Evolutionary conservation across 2,329 filamentous ascomycete genomes (phyloP).

Genomic region (Arachnomyces sp.): DNA sequence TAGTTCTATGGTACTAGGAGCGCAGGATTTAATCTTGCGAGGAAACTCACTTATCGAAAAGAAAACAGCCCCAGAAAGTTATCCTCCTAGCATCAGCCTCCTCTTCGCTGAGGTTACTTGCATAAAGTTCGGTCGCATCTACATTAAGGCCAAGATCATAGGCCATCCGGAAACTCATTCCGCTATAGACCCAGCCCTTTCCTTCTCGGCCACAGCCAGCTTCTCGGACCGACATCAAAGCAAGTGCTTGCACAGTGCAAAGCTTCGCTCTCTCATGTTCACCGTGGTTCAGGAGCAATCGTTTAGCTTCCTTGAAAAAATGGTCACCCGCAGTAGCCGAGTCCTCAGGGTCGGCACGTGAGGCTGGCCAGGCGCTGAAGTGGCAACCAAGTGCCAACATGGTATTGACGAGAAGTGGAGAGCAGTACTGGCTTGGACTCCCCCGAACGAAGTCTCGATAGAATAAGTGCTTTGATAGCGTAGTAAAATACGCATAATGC

Average conservation of each 20-base stretch:
- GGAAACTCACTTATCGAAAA: conserved; percentile 74
- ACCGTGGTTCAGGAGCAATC: conserved; percentile 81
- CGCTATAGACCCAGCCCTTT: conserved; percentile 96
- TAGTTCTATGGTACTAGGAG: conserved; percentile 13
- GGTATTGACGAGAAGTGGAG: conserved; percentile 80
- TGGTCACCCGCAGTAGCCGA: conserved; percentile 86
- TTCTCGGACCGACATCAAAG: conserved; percentile 92
- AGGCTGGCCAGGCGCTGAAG: conserved; percentile 71
- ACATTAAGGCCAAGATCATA: conserved; percentile 88
- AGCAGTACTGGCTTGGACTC: conserved; percentile 67
- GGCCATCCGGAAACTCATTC: conserved; percentile 97
- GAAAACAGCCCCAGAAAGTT: conserved; percentile 95
- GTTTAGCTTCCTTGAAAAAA: conserved; percentile 90
- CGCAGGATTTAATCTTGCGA: no score
- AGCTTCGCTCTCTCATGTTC: conserved; percentile 85
- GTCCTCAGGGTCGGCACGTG: conserved; percentile 63
- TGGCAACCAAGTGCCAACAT: conserved; percentile 91
- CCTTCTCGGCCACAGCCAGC: conserved; percentile 90
- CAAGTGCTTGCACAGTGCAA: conserved; percentile 86
- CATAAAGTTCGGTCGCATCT: conserved; percentile 60
- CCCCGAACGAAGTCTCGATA: conserved; percentile 76
- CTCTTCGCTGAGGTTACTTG: conserved; percentile 62
- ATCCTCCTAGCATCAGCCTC: conserved; percentile 84
- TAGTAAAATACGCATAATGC: conserved; percentile 96
- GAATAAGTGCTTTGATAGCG: conserved; percentile 77